Evolutionary conservation across 2,329 filamentous ascomycete species (phyloP), one percentile per base, ranked within the genome.

Genomic region (Plenodomus biglobosus): DNA sequence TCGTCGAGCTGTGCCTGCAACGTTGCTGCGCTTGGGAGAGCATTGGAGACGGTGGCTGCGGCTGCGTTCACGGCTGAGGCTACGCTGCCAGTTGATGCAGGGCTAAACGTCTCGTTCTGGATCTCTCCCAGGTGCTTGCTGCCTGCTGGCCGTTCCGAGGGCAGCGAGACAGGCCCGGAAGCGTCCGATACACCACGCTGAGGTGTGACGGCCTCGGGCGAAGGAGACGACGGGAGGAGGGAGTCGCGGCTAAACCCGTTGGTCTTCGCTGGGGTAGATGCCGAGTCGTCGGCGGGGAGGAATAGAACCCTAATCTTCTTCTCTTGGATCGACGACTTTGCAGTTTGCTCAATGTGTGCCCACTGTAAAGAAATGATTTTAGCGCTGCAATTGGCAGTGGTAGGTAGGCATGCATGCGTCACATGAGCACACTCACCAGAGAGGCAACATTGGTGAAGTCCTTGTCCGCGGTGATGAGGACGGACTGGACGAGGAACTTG

Each of bases 401-500:
- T 32, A 32, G 3, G 11, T 15, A 11, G 7, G 27, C 13, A 22
- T 18, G 2, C 8, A 15, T n/a, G n/a, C 13, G n/a, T n/a, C 19
- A 7, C 19, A 20, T 27, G 8, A 32, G 3, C 27, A 51, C 37
- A 64, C 87, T 64, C 81, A 95, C 90, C 66, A 96, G 90, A 38
- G 88, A 82, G 40, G 86, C 81, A 54, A 95, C 85, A 69, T 87
- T 95, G 50, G 81, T 80, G 64, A 89, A 90, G 66, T 96, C 90
- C 76, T 91, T 89, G 67, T 95, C 89, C 55, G 85, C 80, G 18
- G 87, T 86, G 58, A 96, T 88, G 42, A 85, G 80, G 40, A 95
- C 89, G 20, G 92, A 95, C 76, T 97, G 92, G 30, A 97, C 92
- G 45, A 97, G 83, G 74, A 97, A 97, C 78, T 97, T 97, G 81